A percentile compares a stretch with the other conserved stretches of the same genome.
These are phyloP conservation scores for Fusarium sacchari DNA, from an alignment of 2,329 filamentous ascomycete genomes.

Conservation along the genomic window DNA sequence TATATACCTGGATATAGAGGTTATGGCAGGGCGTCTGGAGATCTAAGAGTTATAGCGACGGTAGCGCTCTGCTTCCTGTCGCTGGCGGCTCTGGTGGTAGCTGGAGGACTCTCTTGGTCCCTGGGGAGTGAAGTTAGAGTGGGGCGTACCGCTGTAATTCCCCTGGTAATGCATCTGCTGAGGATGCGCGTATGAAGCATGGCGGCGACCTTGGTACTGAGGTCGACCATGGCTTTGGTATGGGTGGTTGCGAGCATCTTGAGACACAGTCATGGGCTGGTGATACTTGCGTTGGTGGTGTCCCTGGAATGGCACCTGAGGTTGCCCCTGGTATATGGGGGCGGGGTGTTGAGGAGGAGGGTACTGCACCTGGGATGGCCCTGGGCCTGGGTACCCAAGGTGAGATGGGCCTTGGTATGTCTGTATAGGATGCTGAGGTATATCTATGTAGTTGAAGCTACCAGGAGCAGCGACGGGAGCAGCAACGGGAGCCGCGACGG, in stretches of 20 bases:
- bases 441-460: constrained; percentile 2
- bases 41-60: constrained; percentile 1
- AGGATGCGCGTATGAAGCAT: constrained; percentile 6
- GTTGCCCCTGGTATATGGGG: neutral
- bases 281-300: neutral
- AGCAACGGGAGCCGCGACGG: neutral
- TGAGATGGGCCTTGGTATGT: neutral
- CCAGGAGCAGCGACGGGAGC: neutral
- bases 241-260: neutral
- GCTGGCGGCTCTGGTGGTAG: constrained; percentile 4
- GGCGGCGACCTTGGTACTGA: neutral
- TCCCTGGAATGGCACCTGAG: neutral
- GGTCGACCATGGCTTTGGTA: neutral
- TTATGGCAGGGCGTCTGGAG: neutral
- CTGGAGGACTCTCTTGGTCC: neutral
- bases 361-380: neutral
- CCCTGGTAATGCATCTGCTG: neutral
- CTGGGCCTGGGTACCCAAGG: neutral
- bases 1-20: neutral
- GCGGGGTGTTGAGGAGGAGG: neutral
- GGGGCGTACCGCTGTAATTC: neutral
- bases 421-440: neutral
- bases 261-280: neutral
- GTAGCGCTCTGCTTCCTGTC: constrained; percentile 6
- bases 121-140: neutral